These are phyloP conservation scores for Erodium texanum DNA, from an alignment of 441 rosid genomes.

Conservation along the genomic window DNA sequence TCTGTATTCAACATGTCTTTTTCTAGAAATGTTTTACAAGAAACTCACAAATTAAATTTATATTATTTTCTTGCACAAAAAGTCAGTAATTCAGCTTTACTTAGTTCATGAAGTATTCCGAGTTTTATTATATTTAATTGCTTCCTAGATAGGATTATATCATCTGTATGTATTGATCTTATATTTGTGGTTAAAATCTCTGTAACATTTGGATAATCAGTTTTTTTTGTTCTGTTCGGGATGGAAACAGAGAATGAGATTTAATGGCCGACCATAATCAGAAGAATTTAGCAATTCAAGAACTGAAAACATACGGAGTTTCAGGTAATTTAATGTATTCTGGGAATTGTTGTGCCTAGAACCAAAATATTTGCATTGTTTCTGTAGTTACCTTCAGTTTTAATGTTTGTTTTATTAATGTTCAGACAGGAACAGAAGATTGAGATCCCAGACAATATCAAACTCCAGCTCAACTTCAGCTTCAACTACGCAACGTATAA, in stretches of 20 bases:
- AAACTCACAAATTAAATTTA: neutral
- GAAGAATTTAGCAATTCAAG: neutral
- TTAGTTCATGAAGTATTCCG: neutral
- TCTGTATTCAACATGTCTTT: neutral
- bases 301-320: neutral
- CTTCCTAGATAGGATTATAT: no score
- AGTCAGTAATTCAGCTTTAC: neutral
- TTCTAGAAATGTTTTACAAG: neutral
- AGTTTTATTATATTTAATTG: no score
- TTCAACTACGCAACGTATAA: neutral
- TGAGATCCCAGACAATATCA: neutral
- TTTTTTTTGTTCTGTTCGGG: no score
- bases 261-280: neutral
- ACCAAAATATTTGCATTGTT: neutral
- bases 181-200: no score
- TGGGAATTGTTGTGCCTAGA: neutral
- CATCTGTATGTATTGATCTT: no score
- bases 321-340: conserved; percentile 1
- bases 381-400: neutral
- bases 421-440: neutral
- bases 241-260: no score
- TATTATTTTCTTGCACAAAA: no score
- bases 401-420: neutral
- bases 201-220: no score
- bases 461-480: neutral